phyloP scores from a whole-genome alignment of 805 yeast genomes.

The Candida nitratophila region DNA sequence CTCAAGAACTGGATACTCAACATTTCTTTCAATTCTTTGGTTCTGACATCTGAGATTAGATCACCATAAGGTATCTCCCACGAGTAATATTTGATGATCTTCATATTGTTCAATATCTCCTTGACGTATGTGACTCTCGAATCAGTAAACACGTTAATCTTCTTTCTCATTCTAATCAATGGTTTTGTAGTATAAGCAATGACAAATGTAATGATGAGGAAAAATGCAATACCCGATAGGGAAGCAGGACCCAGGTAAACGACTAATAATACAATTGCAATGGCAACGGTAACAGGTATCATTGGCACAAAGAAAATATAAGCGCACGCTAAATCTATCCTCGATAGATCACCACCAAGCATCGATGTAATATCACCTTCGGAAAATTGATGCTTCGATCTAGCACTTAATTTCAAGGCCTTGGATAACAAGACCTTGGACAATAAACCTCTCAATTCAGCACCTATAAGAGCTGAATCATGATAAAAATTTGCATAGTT shows the following conservation, averaged over 20 bases:
- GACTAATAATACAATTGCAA: constrained; percentile 57
- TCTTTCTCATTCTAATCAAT: constrained; percentile 48
- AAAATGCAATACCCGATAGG: constrained; percentile 58
- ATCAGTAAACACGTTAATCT: constrained; percentile 65
- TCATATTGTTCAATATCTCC: constrained; percentile 73
- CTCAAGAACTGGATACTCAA: constrained; percentile 59
- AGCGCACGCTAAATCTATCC: constrained; percentile 68
- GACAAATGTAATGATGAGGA: constrained; percentile 40
- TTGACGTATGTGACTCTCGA: constrained; percentile 66
- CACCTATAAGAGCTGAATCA: constrained; percentile 56
- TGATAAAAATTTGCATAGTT: constrained; percentile 59
- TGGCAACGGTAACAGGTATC: constrained; percentile 57
- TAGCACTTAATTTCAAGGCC: constrained; percentile 52
- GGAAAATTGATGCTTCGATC: constrained; percentile 53
- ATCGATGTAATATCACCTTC: constrained; percentile 68
- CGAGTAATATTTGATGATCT: constrained; percentile 78
- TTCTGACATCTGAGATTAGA: constrained; percentile 48
- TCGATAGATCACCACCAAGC: constrained; percentile 74
- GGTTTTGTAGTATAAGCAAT: constrained; percentile 42
- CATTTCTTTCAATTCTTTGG: constrained; percentile 53
- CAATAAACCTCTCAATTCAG: constrained; percentile 60
- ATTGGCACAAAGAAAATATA: constrained; percentile 59
- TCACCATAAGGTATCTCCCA: constrained; percentile 81
- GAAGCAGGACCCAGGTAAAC: constrained; percentile 68
- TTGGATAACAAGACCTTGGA: constrained; percentile 67